Evolutionary conservation across 257 asterid species (phyloP).

Genomic region (Sherardia arvensis): DNA sequence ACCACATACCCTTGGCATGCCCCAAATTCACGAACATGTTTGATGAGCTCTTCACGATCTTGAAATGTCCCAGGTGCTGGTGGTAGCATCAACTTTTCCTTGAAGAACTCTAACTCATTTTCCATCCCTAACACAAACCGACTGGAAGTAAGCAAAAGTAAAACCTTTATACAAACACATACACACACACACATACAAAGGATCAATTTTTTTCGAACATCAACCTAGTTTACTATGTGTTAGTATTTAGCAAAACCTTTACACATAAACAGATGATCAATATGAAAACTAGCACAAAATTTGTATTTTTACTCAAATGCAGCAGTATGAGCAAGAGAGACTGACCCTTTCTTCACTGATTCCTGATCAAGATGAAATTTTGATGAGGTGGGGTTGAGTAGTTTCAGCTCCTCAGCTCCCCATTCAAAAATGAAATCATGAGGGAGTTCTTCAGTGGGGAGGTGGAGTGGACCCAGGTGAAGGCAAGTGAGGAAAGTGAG

Average conservation of each 20-base stretch:
- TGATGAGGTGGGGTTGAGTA: constrained; percentile 1
- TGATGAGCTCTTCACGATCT: constrained; percentile 38
- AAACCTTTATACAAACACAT: background rate
- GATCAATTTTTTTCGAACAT: background rate
- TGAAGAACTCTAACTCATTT: constrained; percentile 15
- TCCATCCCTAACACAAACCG: constrained; percentile 25
- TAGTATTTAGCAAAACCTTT: background rate
- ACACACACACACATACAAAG: background rate
- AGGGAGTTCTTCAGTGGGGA: background rate
- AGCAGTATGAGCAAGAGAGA: background rate
- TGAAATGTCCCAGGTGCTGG: constrained; percentile 37
- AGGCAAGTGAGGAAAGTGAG: constrained; percentile 18
- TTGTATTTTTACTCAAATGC: background rate
- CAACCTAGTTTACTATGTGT: background rate
- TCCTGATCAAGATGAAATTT: background rate
- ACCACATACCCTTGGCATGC: constrained; percentile 40
- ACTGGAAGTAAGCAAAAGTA: background rate
- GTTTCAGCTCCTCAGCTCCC: background rate
- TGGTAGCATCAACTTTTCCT: constrained; percentile 32
- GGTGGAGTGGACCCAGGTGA: constrained; percentile 1
- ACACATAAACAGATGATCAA: too few species aligned
- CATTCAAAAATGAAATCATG: background rate
- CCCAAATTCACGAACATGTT: constrained; percentile 38
- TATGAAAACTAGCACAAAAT: background rate
- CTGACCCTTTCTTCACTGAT: constrained; percentile 4